phyloP scores from a whole-genome alignment of 495 filamentous ascomycete genomes.

The Neurospora sp. region DNA sequence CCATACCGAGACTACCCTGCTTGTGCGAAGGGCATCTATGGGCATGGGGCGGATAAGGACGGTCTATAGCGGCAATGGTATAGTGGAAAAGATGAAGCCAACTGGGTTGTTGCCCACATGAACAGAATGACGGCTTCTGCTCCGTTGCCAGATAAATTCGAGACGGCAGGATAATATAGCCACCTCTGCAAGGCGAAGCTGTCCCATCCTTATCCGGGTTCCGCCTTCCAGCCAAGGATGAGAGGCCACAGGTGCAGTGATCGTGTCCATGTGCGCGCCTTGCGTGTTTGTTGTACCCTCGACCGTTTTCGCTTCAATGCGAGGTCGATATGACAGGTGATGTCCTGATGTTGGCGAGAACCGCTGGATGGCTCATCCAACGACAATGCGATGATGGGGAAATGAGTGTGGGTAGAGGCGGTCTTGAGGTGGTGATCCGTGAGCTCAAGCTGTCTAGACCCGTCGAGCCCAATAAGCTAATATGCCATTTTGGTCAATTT shows the following conservation, averaged over 20 bases:
- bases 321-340: background rate
- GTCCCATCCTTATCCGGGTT: background rate
- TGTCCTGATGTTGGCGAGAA: background rate
- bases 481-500: slow-evolving; percentile 15
- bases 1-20: background rate
- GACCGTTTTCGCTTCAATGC: background rate
- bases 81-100: background rate
- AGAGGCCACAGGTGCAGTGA: background rate
- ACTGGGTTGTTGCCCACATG: slow-evolving; percentile 11
- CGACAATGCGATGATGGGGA: background rate
- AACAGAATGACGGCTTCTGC: slow-evolving; percentile 12
- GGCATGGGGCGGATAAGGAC: background rate
- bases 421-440: background rate
- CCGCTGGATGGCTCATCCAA: background rate
- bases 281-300: background rate
- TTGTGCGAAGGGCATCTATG: background rate
- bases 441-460: background rate
- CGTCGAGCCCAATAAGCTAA: slow-evolving; percentile 14
- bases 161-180: slow-evolving; percentile 20
- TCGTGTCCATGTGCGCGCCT: background rate
- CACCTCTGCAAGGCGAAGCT: slow-evolving; percentile 14
- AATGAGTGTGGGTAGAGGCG: background rate
- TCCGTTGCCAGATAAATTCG: slow-evolving; percentile 18
- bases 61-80: background rate
- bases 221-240: background rate